phyloP scores from a whole-genome alignment of 768 basidiomycete genomes.

The Podaxis sp. region DNA sequence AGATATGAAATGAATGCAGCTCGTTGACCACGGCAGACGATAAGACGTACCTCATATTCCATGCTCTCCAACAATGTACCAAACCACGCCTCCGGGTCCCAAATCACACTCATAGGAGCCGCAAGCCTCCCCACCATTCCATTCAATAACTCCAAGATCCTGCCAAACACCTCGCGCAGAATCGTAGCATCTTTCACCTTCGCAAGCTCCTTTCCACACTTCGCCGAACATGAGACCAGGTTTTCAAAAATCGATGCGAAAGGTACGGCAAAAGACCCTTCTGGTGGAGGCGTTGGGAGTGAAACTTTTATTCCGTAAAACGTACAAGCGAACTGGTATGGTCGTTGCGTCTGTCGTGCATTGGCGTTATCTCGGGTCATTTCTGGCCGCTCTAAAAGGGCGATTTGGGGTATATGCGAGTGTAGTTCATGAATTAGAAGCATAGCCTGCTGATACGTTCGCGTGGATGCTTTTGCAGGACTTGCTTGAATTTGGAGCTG shows the following conservation, averaged over 20 bases:
- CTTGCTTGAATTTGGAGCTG: constrained; percentile 40
- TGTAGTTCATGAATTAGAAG: constrained; percentile 55
- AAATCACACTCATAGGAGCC: constrained; percentile 41
- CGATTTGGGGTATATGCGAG: constrained; percentile 47
- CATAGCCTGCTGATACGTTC: constrained; percentile 38
- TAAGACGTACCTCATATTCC: constrained; percentile 49
- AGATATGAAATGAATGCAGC: constrained; percentile 3
- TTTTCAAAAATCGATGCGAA: constrained; percentile 60
- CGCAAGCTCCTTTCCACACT: constrained; percentile 40
- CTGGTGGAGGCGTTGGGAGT: constrained; percentile 19
- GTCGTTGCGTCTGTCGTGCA: constrained; percentile 30
- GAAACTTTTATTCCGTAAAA: constrained; percentile 52
- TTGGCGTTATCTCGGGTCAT: constrained; percentile 36
- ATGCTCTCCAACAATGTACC: constrained; percentile 50
- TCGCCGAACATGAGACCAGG: constrained; percentile 44
- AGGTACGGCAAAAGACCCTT: constrained; percentile 40
- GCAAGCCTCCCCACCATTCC: constrained; percentile 47
- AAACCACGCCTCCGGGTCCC: constrained; percentile 71
- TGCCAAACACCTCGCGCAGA: constrained; percentile 51
- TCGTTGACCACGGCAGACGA: neutral
- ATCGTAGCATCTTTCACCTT: constrained; percentile 30
- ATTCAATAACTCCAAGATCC: constrained; percentile 50
- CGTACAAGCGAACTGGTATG: constrained; percentile 56
- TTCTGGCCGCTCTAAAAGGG: constrained; percentile 52
- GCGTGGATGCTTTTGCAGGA: constrained; percentile 31